phyloP scores from a whole-genome alignment of 208 protist genomes.

The Baffinella frigidus region DNA sequence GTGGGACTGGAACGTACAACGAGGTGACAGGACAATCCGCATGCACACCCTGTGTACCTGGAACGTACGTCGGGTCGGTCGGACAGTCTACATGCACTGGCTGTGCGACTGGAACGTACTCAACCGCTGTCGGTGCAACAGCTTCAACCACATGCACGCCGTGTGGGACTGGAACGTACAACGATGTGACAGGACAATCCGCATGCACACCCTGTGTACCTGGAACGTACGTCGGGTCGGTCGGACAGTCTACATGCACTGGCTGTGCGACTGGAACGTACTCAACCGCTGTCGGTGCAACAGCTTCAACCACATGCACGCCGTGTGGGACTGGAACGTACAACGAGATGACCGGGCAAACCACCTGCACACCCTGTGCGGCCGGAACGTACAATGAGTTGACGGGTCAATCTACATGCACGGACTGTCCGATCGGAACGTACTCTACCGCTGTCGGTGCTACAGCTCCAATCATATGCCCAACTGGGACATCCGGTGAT shows the following conservation, averaged over 20 bases:
- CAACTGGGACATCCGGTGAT: background rate
- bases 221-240: background rate
- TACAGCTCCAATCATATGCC: background rate
- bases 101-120: background rate
- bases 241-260: background rate
- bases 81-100: background rate
- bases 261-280: background rate
- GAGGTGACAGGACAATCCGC: too few relatives aligned
- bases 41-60: background rate
- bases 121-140: background rate
- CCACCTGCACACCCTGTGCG: background rate
- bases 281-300: background rate
- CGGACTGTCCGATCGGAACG: background rate
- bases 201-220: background rate
- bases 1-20: too few relatives aligned
- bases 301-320: background rate
- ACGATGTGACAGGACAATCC: background rate
- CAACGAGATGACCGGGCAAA: background rate
- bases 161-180: background rate
- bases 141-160: background rate
- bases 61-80: background rate
- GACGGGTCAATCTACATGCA: background rate
- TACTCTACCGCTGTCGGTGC: background rate
- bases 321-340: background rate
- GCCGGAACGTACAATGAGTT: background rate